Evolutionary conservation across 257 asterid species (phyloP).

Genomic region (Cynanchum wilfordii): DNA sequence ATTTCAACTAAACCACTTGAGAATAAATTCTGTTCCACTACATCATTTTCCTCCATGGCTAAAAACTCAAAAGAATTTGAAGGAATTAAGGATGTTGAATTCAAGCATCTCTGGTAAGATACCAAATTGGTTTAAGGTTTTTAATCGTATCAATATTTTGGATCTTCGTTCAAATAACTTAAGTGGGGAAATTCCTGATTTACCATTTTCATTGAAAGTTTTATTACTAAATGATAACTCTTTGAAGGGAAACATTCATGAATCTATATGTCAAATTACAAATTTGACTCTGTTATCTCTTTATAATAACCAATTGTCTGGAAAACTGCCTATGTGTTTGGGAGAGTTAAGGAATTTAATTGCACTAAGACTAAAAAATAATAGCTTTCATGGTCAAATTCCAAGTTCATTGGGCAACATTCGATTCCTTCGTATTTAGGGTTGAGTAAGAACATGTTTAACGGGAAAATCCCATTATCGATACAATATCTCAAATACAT

Average conservation of each 20-base stretch:
- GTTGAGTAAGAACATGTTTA: slow-evolving; percentile 18
- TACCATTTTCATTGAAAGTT: background rate
- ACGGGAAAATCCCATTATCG: background rate
- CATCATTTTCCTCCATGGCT: slow-evolving; percentile 23
- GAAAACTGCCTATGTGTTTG: slow-evolving; percentile 9
- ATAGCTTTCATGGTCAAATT: slow-evolving; percentile 22
- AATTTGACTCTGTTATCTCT: background rate
- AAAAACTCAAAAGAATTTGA: slow-evolving; percentile 1
- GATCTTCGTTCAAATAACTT: background rate
- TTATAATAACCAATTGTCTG: slow-evolving; percentile 8
- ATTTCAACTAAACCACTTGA: slow-evolving; percentile 24
- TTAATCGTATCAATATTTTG: no score
- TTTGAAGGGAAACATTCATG: background rate
- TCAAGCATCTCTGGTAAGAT: slow-evolving; percentile 13
- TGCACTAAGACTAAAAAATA: slow-evolving; percentile 8
- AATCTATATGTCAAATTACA: background rate
- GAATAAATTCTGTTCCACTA: background rate
- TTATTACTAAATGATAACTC: background rate
- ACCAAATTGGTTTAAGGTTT: background rate
- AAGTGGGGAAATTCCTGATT: background rate
- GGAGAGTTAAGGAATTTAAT: slow-evolving; percentile 8
- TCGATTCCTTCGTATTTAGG: slow-evolving; percentile 15
- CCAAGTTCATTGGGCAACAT: slow-evolving; percentile 24
- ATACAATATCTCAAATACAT: background rate
- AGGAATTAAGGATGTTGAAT: background rate